phyloP scores from a whole-genome alignment of 495 filamentous ascomycete genomes.

The Cercophora samala region DNA sequence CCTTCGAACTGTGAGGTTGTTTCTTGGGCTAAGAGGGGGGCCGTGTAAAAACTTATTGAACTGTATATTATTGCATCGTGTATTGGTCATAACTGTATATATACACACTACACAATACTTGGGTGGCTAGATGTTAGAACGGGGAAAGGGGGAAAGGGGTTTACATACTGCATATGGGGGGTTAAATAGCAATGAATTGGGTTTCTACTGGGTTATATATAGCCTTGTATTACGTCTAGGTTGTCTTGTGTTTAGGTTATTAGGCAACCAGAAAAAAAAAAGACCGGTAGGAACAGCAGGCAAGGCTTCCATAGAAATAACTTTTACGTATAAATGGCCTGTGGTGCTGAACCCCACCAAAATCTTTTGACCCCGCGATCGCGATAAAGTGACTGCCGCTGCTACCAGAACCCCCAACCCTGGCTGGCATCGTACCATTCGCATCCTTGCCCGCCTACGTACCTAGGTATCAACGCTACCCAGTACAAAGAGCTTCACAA shows the following conservation, averaged over 20 bases:
- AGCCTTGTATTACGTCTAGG: neutral
- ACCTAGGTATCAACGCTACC: neutral
- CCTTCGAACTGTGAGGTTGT: conserved; percentile 20
- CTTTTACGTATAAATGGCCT: neutral
- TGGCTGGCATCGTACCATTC: neutral
- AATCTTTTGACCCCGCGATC: conserved; percentile 6
- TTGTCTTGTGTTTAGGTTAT: no score
- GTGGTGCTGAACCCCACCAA: neutral
- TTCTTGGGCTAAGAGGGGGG: neutral
- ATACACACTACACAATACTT: neutral
- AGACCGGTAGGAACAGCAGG: no score
- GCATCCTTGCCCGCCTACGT: neutral
- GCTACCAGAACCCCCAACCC: neutral
- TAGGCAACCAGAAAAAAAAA: no score
- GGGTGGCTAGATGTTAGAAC: neutral
- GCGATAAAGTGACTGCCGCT: neutral
- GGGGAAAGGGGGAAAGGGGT: neutral
- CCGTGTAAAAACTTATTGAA: no score
- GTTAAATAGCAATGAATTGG: conserved; percentile 1
- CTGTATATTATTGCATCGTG: neutral
- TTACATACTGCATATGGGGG: neutral
- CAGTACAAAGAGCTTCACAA: neutral
- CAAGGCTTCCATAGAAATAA: neutral
- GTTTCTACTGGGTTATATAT: neutral
- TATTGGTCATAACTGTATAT: neutral